Conservation (phyloP, 495 filamentous ascomycete genomes). For the Podospora anserina region DNA sequence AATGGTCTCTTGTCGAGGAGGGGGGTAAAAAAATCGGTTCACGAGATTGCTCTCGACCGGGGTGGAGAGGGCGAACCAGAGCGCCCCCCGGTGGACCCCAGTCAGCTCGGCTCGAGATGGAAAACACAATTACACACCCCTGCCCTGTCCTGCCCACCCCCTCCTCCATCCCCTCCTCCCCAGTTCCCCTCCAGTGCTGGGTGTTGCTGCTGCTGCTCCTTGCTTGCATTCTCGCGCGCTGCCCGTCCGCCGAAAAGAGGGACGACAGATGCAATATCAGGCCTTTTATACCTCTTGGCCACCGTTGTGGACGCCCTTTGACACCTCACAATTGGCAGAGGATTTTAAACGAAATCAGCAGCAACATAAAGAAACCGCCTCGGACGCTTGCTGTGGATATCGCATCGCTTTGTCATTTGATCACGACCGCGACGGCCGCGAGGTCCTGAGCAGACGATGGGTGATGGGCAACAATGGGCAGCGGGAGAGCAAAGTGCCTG, state of each 20-base stretch:
- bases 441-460: neutral
- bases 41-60: constrained; percentile 38
- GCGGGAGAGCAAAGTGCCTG: neutral
- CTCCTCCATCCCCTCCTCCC: constrained; percentile 7
- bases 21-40: constrained; percentile 31
- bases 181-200: constrained; percentile 6
- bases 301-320: constrained; percentile 25
- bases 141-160: constrained; percentile 11
- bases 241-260: constrained; percentile 16
- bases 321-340: constrained; percentile 30
- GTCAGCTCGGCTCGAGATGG: constrained; percentile 47
- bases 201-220: neutral
- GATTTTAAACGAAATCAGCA: constrained; percentile 32
- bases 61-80: constrained; percentile 18
- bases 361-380: constrained; percentile 14
- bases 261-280: constrained; percentile 27
- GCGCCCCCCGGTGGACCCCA: constrained; percentile 27
- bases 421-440: constrained; percentile 17
- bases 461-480: neutral
- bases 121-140: constrained; percentile 29
- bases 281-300: constrained; percentile 26
- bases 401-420: constrained; percentile 2
- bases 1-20: constrained; percentile 31
- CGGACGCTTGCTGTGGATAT: constrained; percentile 10
- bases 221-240: neutral